Base-by-base conservation (phyloP, 768 basidiomycete genomes). In the Phanerochaete carnosa region DNA sequence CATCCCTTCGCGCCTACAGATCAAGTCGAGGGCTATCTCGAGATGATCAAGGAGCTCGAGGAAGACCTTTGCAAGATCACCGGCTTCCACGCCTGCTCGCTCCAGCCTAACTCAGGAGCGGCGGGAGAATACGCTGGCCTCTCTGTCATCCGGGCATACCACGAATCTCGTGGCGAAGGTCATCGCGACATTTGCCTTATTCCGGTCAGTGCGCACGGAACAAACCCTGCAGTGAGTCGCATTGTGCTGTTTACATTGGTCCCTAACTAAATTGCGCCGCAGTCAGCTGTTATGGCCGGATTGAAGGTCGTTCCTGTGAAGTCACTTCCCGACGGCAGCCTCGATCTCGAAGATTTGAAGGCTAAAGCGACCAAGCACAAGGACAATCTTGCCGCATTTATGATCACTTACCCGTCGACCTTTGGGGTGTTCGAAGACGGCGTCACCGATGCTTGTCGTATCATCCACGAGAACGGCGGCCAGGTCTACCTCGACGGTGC, bases 61-160 rank as follows among this genome's bases (percentile, higher is more conserved):
- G 75, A 80, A 23, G 93, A 98, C 76, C 80, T 99, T 7, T 93
- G 92, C 80, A 89, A 83, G 68, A 92, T 98, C 61, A 98, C 97
- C 13, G 97, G 97, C n/a, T 97, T 98, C 78, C 84, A 93, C 65
- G 87, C 94, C 22, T 94, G 94, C 62, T 95, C 94, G 0, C 82
- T 99, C n/a, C 97, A 99, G 72, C 97, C 97, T 35, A 99, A 99
- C 75, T 98, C 97, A 15, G 97, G 97, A 46, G 97, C 97, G 19
- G 93, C 95, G 62, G 97, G 97, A 28, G 97, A 99, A 76, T 99
- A 95, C 68, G 85, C 97, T 32, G 97, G 97, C n/a, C 83, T 99
- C 23, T 88, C 85, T 55, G 89, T 98, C 62, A 98, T 99, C 69
- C 85, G 89, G 51, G 95, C 95, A 11, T 99, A 95, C 74, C 94